Conservation (phyloP, 495 filamentous ascomycete genomes). For the Daldinia decipiens region DNA sequence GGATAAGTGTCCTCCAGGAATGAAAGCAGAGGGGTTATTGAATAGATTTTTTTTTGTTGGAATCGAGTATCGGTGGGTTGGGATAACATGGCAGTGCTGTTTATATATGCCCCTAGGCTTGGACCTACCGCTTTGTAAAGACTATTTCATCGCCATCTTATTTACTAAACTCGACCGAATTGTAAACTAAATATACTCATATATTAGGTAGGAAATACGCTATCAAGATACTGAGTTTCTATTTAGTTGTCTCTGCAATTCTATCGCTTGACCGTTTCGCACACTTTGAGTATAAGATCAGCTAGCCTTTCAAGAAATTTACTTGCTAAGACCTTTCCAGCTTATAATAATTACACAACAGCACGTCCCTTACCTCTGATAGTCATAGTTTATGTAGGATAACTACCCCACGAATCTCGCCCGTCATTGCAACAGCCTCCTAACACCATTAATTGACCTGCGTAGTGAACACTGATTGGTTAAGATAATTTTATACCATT, state of each 20-base stretch:
- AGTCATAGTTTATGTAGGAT: no score
- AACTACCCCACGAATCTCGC: no score
- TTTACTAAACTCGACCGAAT: not conserved
- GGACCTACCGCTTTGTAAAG: not conserved
- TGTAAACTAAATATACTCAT: not conserved
- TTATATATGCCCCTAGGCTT: not conserved
- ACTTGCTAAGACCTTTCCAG: no score
- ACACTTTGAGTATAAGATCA: not conserved
- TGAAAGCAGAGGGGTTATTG: not conserved
- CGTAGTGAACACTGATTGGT: no score
- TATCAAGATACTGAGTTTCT: not conserved
- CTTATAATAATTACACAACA: no score
- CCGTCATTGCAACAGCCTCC: no score
- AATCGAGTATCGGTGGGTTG: not conserved
- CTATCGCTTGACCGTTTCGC: not conserved
- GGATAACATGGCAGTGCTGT: not conserved
- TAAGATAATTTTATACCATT: no score
- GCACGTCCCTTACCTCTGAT: no score
- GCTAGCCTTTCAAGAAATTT: not conserved
- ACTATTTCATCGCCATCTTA: not conserved
- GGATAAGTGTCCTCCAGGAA: not conserved
- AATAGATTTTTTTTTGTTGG: no score
- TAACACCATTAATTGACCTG: no score
- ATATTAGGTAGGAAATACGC: not conserved
- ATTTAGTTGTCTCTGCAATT: not conserved